These are phyloP conservation scores for Croton laevigatus DNA, from an alignment of 441 rosid species.

Conservation along the genomic window DNA sequence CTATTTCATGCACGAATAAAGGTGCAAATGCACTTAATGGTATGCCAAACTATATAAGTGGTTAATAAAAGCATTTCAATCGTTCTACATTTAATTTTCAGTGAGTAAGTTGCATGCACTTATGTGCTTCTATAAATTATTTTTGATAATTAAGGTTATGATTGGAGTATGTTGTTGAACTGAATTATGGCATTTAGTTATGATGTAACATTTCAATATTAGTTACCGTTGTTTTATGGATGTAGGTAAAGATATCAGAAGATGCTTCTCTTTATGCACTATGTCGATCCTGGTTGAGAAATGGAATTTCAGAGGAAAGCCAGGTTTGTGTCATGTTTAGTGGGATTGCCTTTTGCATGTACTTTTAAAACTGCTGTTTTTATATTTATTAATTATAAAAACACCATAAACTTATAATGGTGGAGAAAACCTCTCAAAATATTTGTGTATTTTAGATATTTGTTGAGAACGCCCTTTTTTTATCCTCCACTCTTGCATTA, in stretches of 20 bases:
- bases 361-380: conserved; percentile 5
- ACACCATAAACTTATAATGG: background rate
- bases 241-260: conserved; percentile 62
- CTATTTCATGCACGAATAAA: background rate
- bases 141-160: background rate
- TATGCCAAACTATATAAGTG: background rate
- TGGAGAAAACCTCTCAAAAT: background rate
- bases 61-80: background rate
- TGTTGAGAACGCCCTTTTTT: background rate
- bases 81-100: background rate
- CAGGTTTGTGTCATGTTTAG: conserved; percentile 47
- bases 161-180: background rate
- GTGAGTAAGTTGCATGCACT: background rate
- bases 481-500: background rate
- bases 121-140: background rate
- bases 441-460: conserved; percentile 1
- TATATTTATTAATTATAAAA: background rate
- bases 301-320: conserved; percentile 66
- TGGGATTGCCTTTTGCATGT: conserved; percentile 11
- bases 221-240: conserved; percentile 18
- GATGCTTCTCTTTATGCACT: conserved; percentile 77
- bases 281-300: conserved; percentile 91
- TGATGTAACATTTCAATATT: conserved; percentile 3
- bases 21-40: background rate
- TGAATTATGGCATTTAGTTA: background rate